Evolutionary conservation across 495 filamentous ascomycete species (phyloP), one percentile per base, ranked within the genome.

Genomic region (Aspergillus steynii): DNA sequence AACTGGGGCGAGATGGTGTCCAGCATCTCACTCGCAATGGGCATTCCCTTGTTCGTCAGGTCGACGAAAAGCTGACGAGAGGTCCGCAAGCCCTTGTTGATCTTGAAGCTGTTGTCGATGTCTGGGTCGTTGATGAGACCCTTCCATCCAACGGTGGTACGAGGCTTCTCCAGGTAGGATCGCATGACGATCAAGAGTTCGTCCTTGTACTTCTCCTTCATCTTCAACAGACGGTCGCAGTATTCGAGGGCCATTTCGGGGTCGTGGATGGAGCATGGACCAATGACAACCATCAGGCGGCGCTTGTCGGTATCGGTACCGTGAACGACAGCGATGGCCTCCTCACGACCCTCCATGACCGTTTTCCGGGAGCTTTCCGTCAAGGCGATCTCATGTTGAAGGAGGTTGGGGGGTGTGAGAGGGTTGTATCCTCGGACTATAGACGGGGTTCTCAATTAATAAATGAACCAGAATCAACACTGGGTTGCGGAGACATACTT

Each of bases 1-100:
- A 96, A 99, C 82, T 99, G 96, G 0, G 96, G 95, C 27, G 93
- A 96, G 75, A 98, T 99, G 29, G 96, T 97, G 74, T 99, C 96
- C 32, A 99, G 83, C 92, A 99, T 97, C 79, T 99, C 96, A 71
- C 88, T 93, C 26, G 96, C 96, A 67, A 99, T 83, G n/a, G 96
- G 96, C 92, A 99, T 97, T 53, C 96, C 96, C 78, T 89, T 90
- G 68, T 86, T 82, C 0, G 96, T 99, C 64, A 99, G 83, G 71
- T 98, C 93, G 42, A 97, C 91, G 72, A 97, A 99, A 61, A 99
- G 79, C 74, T 98, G 89, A 60, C 96, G 87, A 34, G 92, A 91
- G 29, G 89, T 80, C 51, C 91, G 86, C 71, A 99, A 74, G 3
- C 96, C 96, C 80, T 97, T 97, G 83, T 98, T 99, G 79, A 99